Base-by-base conservation (phyloP, 495 filamentous ascomycete genomes). In the Talaromyces wortmannii region DNA sequence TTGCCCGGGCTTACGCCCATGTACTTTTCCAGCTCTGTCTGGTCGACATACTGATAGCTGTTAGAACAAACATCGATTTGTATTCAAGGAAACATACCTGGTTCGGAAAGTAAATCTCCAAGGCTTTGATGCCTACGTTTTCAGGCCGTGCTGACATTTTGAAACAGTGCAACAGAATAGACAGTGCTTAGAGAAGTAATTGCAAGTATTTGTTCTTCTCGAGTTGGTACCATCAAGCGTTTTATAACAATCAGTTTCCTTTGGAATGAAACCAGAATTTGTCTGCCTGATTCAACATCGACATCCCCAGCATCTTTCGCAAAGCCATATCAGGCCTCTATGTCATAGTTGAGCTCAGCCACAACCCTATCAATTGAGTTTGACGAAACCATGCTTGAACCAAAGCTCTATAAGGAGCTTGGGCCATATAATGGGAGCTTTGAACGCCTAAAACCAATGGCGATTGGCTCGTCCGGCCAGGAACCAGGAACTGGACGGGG, bases 91-190 rank as follows among this genome's bases (percentile, higher is more conserved):
- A 48, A 73, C 87, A 59, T 75, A 96, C 92, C 84, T 96, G 92
- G 70, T 81, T 89, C 52, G 94, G 94, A 70, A 95, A 95, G 76
- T 98, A 98, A 69, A 98, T 86, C 78, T 97, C 94, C 73, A 98
- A 92, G 90, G 89, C 94, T 81, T 97, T 98, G 74, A 98, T 96
- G 83, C 94, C 94, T 67, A 98, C 89, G 76, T 97, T 97, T 71
- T 92, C 84, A 55, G 94, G 90, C 70, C 90, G 89, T 59, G 88
- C 65, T 65, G 89, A 83, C 92, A 96, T 97, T 62, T 60, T 86
- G 74, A 23, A 11, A 10, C 8, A 23, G 8, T 31, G 15, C 13
- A 13, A 40, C 5, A 40, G 36, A 40, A 23, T 23, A 23, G 23
- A 23, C 23, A 23, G 23, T 23, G 23, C 23, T 23, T 23, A 4